These are phyloP conservation scores for Phylloporus sp. DNA, from an alignment of 1,284 basidiomycete genomes.

Conservation along the genomic window DNA sequence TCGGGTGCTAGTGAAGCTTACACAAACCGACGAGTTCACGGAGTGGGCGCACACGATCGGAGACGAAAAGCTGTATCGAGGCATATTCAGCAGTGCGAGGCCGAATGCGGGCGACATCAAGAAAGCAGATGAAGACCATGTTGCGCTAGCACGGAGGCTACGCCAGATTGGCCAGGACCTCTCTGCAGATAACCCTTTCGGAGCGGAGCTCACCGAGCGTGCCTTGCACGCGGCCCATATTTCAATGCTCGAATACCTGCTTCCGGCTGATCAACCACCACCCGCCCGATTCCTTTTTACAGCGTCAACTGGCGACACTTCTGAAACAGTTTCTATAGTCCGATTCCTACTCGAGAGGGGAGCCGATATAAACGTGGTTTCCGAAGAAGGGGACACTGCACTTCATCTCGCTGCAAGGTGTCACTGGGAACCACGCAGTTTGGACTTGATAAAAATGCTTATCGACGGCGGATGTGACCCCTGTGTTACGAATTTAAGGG, in stretches of 20 bases:
- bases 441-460: not conserved
- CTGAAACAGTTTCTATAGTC: not conserved
- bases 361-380: not conserved
- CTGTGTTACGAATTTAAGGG: too few relatives aligned
- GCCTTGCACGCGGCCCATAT: not conserved
- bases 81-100: not conserved
- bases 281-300: not conserved
- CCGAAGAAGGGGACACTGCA: not conserved
- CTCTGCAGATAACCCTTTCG: not conserved
- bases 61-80: not conserved
- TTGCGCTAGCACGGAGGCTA: not conserved
- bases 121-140: not conserved
- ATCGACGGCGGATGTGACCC: too few relatives aligned
- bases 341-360: not conserved
- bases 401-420: not conserved
- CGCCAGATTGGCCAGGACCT: not conserved
- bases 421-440: not conserved
- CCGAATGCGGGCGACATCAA: not conserved
- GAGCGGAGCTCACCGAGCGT: not conserved
- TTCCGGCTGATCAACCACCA: not conserved
- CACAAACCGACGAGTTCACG: not conserved
- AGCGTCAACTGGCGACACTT: not conserved
- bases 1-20: too few relatives aligned
- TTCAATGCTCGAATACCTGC: not conserved
- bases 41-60: not conserved